Evolutionary conservation across 225 moss, liverwort and hornwort genomes (phyloP).

Genomic region (Lunularia cruciata): DNA sequence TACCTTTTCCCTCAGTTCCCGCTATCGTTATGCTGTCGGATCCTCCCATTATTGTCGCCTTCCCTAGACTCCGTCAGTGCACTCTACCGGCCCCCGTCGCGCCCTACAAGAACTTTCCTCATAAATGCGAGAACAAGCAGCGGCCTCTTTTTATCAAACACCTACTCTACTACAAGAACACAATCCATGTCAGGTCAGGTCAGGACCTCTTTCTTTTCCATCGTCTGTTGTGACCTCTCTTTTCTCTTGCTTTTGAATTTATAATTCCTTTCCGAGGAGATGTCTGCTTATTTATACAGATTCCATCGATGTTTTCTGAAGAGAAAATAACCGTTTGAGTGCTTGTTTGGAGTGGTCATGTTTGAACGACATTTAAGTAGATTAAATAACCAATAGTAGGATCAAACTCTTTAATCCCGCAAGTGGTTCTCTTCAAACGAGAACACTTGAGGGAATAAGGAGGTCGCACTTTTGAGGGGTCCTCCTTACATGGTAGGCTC

Average conservation of each 20-base stretch:
- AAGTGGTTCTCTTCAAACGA: no score
- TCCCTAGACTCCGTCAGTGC: slow-evolving; percentile 5
- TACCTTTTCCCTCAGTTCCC: slow-evolving; percentile 16
- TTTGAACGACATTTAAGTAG: not conserved
- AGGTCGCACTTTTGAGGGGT: no score
- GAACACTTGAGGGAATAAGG: not conserved
- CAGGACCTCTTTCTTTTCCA: no score
- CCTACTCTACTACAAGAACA: not conserved
- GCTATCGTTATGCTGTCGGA: slow-evolving; percentile 39
- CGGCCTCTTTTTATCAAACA: not conserved
- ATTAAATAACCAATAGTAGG: no score
- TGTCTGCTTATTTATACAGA: no score
- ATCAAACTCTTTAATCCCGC: no score
- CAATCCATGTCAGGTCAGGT: slow-evolving; percentile 4
- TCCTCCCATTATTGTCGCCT: slow-evolving; percentile 34
- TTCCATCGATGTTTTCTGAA: no score
- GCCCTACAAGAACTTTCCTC: slow-evolving; percentile 1
- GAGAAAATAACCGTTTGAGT: slow-evolving; percentile 4
- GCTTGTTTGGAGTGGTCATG: not conserved
- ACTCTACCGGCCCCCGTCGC: not conserved
- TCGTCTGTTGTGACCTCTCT: no score
- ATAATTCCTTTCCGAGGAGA: no score
- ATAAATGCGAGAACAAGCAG: slow-evolving; percentile 6
- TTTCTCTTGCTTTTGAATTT: no score
- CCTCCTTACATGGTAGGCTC: no score